phyloP scores from a whole-genome alignment of 768 basidiomycete species.

The Glaciozyma antarctica region DNA sequence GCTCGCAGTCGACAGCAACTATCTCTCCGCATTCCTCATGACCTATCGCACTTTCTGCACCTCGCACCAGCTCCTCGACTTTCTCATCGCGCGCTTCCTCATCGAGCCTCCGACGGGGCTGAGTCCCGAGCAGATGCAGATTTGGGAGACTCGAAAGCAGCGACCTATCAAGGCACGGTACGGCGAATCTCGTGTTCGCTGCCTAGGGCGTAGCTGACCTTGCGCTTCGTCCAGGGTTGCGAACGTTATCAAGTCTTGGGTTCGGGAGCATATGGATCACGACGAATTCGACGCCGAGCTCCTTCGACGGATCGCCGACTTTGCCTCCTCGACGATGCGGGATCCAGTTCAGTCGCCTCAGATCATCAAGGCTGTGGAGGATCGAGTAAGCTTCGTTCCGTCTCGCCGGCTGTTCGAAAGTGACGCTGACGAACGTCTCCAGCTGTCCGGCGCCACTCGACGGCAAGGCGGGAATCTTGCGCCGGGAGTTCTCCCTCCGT shows the following conservation, averaged over 20 bases:
- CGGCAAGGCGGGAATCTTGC: constrained; percentile 24
- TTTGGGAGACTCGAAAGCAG: constrained; percentile 80
- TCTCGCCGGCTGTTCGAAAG: neutral
- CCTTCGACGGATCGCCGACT: constrained; percentile 70
- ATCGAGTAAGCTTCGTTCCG: constrained; percentile 8
- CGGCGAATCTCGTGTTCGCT: constrained; percentile 29
- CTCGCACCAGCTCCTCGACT: constrained; percentile 67
- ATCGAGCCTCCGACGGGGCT: constrained; percentile 60
- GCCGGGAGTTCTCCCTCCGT: constrained; percentile 52
- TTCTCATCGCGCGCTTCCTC: constrained; percentile 68
- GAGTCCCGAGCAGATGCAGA: constrained; percentile 50
- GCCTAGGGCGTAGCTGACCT: neutral
- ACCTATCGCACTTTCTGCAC: constrained; percentile 92
- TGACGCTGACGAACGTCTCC: neutral
- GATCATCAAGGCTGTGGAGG: constrained; percentile 35
- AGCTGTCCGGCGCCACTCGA: constrained; percentile 25
- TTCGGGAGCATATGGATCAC: constrained; percentile 57
- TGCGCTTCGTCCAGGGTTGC: constrained; percentile 52
- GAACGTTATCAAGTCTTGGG: constrained; percentile 82
- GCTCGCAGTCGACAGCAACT: constrained; percentile 56
- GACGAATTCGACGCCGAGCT: constrained; percentile 75
- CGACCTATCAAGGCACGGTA: constrained; percentile 78
- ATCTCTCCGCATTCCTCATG: constrained; percentile 71
- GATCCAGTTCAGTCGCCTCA: constrained; percentile 29
- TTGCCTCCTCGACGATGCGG: constrained; percentile 41